Percentiles rank a stretch among this genome's conserved stretches.
These are phyloP conservation scores for Hanseniaspora guilliermondii DNA, from an alignment of 805 yeast genomes.

Conservation along the genomic window DNA sequence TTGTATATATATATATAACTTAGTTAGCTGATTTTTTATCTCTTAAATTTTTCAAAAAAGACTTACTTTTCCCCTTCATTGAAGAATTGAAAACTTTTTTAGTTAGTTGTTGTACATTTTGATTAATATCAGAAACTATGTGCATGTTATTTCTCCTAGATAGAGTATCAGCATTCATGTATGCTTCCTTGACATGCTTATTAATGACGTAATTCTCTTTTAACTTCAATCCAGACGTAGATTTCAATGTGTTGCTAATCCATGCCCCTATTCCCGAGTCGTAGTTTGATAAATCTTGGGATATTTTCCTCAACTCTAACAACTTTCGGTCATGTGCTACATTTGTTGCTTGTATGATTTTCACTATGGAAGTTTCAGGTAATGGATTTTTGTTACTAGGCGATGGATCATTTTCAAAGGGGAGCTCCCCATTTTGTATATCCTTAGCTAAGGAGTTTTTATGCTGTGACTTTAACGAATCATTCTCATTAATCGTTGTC, in stretches of 20 bases:
- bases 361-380: slow-evolving; percentile 31
- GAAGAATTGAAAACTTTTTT: slow-evolving; percentile 40
- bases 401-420: background rate
- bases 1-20: slow-evolving; percentile 7
- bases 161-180: slow-evolving; percentile 45
- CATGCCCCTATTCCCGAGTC: slow-evolving; percentile 51
- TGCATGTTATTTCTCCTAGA: slow-evolving; percentile 24
- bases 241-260: slow-evolving; percentile 31
- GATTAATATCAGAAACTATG: slow-evolving; percentile 31
- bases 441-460: background rate
- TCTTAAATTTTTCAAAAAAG: slow-evolving; percentile 41
- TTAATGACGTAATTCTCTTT: slow-evolving; percentile 32
- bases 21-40: slow-evolving; percentile 31
- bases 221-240: slow-evolving; percentile 25
- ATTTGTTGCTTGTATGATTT: slow-evolving; percentile 27
- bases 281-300: slow-evolving; percentile 31
- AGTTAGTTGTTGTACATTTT: slow-evolving; percentile 41
- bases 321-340: slow-evolving; percentile 20
- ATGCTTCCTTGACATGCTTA: slow-evolving; percentile 49
- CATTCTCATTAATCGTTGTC: background rate
- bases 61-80: slow-evolving; percentile 39
- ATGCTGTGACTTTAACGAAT: background rate
- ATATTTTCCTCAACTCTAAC: slow-evolving; percentile 23
- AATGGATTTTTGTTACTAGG: background rate
- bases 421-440: background rate